A percentile compares a stretch with the other conserved stretches of the same genome.
These are phyloP conservation scores for Aegilops sharonensis DNA, from an alignment of 176 grass and related monocot genomes.

Conservation along the genomic window DNA sequence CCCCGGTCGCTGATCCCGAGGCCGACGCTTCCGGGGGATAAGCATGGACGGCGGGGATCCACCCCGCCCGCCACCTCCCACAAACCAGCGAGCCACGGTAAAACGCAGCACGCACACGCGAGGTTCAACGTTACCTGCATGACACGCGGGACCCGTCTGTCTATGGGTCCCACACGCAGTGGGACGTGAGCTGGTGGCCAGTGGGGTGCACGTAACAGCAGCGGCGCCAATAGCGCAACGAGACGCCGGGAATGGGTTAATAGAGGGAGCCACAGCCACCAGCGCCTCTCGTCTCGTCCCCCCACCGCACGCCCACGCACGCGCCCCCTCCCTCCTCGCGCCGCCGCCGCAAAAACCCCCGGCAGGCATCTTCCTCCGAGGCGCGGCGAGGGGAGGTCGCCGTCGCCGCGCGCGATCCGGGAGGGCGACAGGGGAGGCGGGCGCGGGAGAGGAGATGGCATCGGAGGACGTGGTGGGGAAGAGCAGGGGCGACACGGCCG, in stretches of 20 bases:
- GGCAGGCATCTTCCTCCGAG: neutral
- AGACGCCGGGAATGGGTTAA: constrained; percentile 25
- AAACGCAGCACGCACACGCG: neutral
- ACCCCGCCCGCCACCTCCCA: neutral
- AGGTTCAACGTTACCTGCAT: rapidly evolving
- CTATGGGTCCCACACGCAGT: rapidly evolving
- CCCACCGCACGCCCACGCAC: neutral
- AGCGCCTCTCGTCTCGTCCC: neutral
- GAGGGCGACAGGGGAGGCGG: neutral
- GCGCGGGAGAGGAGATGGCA: constrained; percentile 44
- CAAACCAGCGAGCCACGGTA: neutral
- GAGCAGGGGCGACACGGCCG: constrained; percentile 89
- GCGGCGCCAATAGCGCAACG: neutral
- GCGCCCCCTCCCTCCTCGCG: neutral
- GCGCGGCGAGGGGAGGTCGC: neutral
- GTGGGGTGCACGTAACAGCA: neutral
- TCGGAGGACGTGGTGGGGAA: constrained; percentile 99
- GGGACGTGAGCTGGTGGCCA: rapidly evolving
- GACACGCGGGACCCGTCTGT: rapidly evolving
- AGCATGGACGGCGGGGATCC: constrained; percentile 37
- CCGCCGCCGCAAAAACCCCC: constrained; percentile 2
- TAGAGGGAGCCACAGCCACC: neutral
- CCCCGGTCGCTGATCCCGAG: neutral
- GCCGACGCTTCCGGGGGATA: neutral
- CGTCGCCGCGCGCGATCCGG: constrained; percentile 25